Base-by-base conservation (phyloP, 352 stramenopile species). In the Pythium dissimile region DNA sequence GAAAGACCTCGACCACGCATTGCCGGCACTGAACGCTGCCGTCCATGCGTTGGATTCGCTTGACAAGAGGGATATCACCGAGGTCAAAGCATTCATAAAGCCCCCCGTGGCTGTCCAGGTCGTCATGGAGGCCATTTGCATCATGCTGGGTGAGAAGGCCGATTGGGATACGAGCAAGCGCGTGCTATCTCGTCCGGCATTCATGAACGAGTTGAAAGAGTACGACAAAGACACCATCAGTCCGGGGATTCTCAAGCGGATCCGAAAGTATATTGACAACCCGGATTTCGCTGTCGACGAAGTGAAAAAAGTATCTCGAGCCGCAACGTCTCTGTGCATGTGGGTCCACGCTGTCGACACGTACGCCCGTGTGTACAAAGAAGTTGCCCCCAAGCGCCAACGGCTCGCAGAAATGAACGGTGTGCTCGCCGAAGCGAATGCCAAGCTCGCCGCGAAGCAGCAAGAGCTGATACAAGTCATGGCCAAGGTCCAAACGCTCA, bases 101-200 rank as follows among this genome's bases (percentile, higher is more conserved):
- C 86, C 86, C 0, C 86, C 86, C 1, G 73, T 89, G 45, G 84
- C 78, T 0, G 86, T 95, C 1, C 83, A 95, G 46, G 71, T 89
- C 27, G 85, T 94, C 8, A 95, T 94, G 83, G 84, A 92, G 48
- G 86, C 86, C 2, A 80, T 95, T 24, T 96, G 86, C 39, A 90
- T 95, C 49, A 92, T 96, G 78, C 62, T 96, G 0, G 82, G 80
- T 8, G 82, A 91, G 41, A 91, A 91, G 39, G 67, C 81, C 0
- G 86, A 95, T 43, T 94, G 84, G 86, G 86, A 95, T 42, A 89
- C 73, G 11, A 87, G 77, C 47, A 95, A 95, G 50, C 74, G 81
- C 5, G 69, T 95, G 43, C 49, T 95, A 5, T 90, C 80, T 4
- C 67, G 80, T 2, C 71, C 71, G 8, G 80, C 77, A 0, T 92